Evolutionary conservation across 2,329 filamentous ascomycete genomes (phyloP), one percentile per base, ranked within the genome.

Genomic region (Colletotrichum sp.): DNA sequence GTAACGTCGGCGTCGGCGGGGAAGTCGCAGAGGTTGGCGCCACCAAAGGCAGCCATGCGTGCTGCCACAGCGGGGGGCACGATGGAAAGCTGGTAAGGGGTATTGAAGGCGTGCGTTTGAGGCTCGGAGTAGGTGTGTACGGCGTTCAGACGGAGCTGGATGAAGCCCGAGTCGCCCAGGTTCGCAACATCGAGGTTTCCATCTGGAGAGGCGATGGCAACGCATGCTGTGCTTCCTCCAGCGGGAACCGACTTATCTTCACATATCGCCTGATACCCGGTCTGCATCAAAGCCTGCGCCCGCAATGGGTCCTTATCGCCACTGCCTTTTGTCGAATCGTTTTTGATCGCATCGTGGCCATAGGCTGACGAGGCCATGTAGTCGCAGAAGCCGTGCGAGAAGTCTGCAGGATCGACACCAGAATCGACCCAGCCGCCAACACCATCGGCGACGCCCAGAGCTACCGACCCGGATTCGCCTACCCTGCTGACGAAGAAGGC

Each of bases 61-160:
- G 92, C 91, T 72, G 95, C 90, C 85, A 98, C 93, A 80, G 91
- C 92, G 5, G 94, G 91, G 1, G 97, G 96, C 9, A 98, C 93
- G 69, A 98, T 93, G 70, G 95, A 96, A 55, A 99, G 91, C 84
- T 99, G 97, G 82, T 95, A 99, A 0, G 97, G 97, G 0, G 97
- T 99, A 85, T 99, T 99, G 90, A 99, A 99, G 59, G 94, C 96
- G 84, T 99, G 97, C 1, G 96, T 98, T 85, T 99, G 97, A 28
- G 95, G 94, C 64, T 93, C 91, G 3, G 96, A 98, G 82, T 93
- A 93, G 72, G 94, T 91, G 83, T 97, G 94, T 36, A 99, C 95
- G 16, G 94, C 95, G 79, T 96, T 98, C 30, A 95, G 91, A 16
- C 96, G 93, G 76, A 99, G 89, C 77, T 98, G 94, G 72, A 99